Conservation (phyloP, 106 monocot genomes). For the Dioscorea dumetorum region DNA sequence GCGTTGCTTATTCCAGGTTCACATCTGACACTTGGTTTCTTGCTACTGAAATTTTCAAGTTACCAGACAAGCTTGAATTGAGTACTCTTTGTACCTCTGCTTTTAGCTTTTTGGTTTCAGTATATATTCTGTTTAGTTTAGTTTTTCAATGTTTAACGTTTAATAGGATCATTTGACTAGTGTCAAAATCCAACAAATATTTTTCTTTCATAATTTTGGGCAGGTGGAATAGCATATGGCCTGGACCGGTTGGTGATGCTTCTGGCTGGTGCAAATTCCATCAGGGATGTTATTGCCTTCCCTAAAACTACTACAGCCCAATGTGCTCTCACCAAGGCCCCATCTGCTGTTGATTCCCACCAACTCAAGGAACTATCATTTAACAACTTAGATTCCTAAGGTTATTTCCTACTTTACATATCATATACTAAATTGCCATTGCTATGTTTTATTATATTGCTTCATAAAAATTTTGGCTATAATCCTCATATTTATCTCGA, state of each 20-base stretch:
- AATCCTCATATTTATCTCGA: too few species aligned
- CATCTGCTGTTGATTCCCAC: conserved; percentile 73
- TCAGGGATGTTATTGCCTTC: conserved; percentile 96
- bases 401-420: too few species aligned
- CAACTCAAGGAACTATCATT: conserved; percentile 78
- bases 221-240: conserved; percentile 97
- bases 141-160: background rate
- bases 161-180: background rate
- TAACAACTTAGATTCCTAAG: background rate
- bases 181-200: background rate
- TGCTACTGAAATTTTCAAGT: too few species aligned
- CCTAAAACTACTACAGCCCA: conserved; percentile 96
- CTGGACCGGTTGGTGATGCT: conserved; percentile 95
- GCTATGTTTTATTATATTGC: too few species aligned
- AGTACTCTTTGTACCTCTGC: too few species aligned
- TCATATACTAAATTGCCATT: too few species aligned
- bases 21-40: too few species aligned
- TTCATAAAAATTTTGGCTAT: too few species aligned
- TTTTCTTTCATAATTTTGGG: background rate
- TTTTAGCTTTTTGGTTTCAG: too few species aligned
- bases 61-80: too few species aligned
- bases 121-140: too few species aligned
- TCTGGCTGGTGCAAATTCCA: conserved; percentile 80
- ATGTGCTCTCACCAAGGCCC: conserved; percentile 86
- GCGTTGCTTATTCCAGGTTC: too few species aligned